Evolutionary conservation across 805 yeast genomes (phyloP).

Genomic region (Myxozyma geophila): DNA sequence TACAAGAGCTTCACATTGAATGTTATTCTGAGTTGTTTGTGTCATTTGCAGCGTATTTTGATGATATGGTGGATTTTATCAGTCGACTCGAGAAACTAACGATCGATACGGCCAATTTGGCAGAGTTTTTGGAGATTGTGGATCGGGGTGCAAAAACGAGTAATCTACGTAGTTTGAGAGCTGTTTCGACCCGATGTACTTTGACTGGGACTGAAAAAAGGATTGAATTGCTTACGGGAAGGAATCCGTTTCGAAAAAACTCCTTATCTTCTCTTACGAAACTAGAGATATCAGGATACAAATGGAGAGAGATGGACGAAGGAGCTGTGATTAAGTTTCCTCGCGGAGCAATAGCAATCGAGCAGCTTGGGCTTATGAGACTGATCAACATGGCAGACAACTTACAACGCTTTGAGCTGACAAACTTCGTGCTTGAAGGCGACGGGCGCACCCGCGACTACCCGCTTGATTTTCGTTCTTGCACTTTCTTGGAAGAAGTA

Average conservation of each 20-base stretch:
- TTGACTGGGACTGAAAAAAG: conserved; percentile 1
- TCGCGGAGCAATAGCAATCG: background rate
- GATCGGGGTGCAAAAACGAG: background rate
- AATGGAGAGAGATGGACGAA: conserved; percentile 10
- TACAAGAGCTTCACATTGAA: conserved; percentile 6
- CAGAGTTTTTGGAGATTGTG: background rate
- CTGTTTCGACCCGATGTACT: conserved; percentile 1
- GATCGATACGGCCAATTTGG: background rate
- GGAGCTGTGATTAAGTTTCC: background rate
- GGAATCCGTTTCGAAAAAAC: conserved; percentile 6
- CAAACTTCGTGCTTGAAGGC: conserved; percentile 2
- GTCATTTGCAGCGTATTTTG: conserved; percentile 3
- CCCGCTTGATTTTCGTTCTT: conserved; percentile 4
- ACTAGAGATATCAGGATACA: background rate
- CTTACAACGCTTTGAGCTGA: background rate
- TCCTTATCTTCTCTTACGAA: background rate
- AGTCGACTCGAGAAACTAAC: background rate
- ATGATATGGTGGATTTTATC: conserved; percentile 2
- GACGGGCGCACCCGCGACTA: background rate
- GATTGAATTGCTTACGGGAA: conserved; percentile 2
- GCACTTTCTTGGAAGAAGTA: background rate
- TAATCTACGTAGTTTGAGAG: background rate
- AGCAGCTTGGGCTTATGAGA: conserved; percentile 7
- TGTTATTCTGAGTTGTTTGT: conserved; percentile 2
- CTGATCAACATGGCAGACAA: background rate